Evolutionary conservation across 495 filamentous ascomycete species (phyloP).

Genomic region (Xylaria grammica): DNA sequence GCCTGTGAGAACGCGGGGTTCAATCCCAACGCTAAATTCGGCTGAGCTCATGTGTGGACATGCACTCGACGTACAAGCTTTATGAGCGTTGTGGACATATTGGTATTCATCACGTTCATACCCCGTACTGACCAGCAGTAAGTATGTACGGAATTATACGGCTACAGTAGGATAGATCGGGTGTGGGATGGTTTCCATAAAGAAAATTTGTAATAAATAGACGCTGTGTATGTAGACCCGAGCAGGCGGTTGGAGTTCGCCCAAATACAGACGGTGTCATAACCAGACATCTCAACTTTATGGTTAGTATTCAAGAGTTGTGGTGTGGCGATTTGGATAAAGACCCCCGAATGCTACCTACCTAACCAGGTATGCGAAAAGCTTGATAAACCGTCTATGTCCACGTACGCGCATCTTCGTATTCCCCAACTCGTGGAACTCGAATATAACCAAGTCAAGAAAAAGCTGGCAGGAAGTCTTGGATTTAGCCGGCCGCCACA

Average conservation of each 20-base stretch:
- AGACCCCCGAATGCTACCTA: slow-evolving; percentile 3
- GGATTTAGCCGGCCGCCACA: slow-evolving; percentile 8
- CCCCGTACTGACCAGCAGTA: too few species aligned
- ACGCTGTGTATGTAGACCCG: too few species aligned
- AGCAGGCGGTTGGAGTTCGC: too few species aligned
- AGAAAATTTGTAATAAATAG: too few species aligned
- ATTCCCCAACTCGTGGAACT: not conserved
- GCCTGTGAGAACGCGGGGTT: slow-evolving; percentile 24
- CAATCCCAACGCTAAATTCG: slow-evolving; percentile 3
- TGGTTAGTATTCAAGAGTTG: not conserved
- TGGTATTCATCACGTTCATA: not conserved
- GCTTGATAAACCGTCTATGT: not conserved
- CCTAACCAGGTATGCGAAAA: not conserved
- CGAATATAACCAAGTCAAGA: not conserved
- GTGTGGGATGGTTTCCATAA: too few species aligned
- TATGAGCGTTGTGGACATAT: too few species aligned
- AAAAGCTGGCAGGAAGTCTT: not conserved
- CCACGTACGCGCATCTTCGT: not conserved
- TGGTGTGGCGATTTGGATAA: slow-evolving; percentile 19
- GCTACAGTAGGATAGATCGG: too few species aligned
- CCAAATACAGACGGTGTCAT: too few species aligned
- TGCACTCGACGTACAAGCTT: not conserved
- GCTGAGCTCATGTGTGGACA: not conserved
- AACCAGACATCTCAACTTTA: not conserved
- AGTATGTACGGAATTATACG: too few species aligned